These are phyloP conservation scores for Martiniozyma abietophila DNA, from an alignment of 805 yeast genomes.

Conservation along the genomic window DNA sequence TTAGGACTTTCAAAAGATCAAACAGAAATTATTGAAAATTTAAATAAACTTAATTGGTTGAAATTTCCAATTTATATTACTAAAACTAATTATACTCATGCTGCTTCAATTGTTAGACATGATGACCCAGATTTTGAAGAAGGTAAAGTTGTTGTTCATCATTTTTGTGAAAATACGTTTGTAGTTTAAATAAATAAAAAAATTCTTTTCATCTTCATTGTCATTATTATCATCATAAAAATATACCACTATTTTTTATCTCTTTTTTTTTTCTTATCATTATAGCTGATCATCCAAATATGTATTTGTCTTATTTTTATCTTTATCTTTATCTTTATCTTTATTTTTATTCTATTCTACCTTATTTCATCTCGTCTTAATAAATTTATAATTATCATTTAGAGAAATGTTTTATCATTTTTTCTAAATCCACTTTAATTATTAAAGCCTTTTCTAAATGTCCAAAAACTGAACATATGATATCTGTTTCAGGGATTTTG, in stretches of 20 bases:
- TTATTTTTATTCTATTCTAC: background rate
- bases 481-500: conserved; percentile 1
- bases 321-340: too few relatives aligned
- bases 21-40: conserved; percentile 39
- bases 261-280: background rate
- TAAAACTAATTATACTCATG: conserved; percentile 61
- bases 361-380: background rate
- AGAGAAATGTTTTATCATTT: conserved; percentile 4
- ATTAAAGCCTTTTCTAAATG: conserved; percentile 4
- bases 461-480: conserved; percentile 12
- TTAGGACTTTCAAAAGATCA: conserved; percentile 36
- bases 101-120: conserved; percentile 70
- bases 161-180: conserved; percentile 46
- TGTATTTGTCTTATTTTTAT: too few relatives aligned
- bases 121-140: conserved; percentile 48
- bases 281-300: too few relatives aligned
- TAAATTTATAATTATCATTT: too few relatives aligned
- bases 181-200: conserved; percentile 2
- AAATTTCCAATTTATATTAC: conserved; percentile 66
- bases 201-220: background rate
- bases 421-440: conserved; percentile 4
- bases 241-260: background rate
- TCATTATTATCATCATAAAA: background rate
- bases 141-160: conserved; percentile 59
- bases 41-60: conserved; percentile 56